Conservation (phyloP, 2,329 filamentous ascomycete genomes). For the Neonectria punicea region DNA sequence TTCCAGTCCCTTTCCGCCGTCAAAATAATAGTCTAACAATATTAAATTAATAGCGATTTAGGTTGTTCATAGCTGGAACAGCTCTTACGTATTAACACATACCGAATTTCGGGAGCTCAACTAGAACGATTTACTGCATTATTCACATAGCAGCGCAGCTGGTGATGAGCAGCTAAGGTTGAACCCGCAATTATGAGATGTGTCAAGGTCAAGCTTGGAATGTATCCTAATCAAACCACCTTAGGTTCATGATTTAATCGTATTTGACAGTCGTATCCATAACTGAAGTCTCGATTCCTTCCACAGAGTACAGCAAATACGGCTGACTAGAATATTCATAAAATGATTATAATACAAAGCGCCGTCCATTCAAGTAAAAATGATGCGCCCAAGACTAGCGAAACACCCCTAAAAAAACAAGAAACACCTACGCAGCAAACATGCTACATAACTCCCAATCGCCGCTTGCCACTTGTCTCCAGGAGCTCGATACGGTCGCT, state of each 20-base stretch:
- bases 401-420: background rate
- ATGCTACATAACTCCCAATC: slow-evolving; percentile 44
- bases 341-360: background rate
- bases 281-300: background rate
- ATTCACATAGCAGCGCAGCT: too few relatives aligned
- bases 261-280: background rate
- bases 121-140: too few relatives aligned
- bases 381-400: background rate
- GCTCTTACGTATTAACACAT: too few relatives aligned
- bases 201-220: background rate
- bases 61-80: too few relatives aligned
- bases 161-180: too few relatives aligned
- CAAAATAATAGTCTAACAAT: too few relatives aligned
- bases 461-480: slow-evolving; percentile 42
- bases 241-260: slow-evolving; percentile 7
- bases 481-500: slow-evolving; percentile 42
- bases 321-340: background rate
- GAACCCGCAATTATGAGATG: too few relatives aligned
- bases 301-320: too few relatives aligned
- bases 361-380: background rate
- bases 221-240: background rate
- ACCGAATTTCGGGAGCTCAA: too few relatives aligned
- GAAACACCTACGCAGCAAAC: slow-evolving; percentile 35
- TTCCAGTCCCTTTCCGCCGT: too few relatives aligned
- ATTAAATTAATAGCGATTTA: too few relatives aligned